Evolutionary conservation across 345 rosid species (phyloP).

Genomic region (Gynandropsis gynandra): DNA sequence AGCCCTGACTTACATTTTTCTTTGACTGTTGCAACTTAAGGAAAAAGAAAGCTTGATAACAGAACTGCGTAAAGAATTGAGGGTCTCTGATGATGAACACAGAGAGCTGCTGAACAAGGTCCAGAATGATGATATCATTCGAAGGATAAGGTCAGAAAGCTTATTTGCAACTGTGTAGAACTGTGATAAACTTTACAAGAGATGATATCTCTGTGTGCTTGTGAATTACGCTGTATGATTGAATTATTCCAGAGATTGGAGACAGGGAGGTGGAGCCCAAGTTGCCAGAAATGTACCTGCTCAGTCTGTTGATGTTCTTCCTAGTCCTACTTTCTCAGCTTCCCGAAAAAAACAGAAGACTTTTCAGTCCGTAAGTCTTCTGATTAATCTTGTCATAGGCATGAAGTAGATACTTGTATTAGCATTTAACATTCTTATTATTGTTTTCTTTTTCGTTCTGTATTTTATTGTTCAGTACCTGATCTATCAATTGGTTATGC

Average conservation of each 20-base stretch:
- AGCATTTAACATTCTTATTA: too few species aligned
- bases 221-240: constrained; percentile 4
- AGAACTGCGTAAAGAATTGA: constrained; percentile 84
- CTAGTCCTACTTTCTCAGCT: constrained; percentile 71
- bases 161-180: constrained; percentile 9
- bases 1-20: constrained; percentile 10
- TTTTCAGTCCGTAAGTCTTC: constrained; percentile 46
- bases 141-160: constrained; percentile 61
- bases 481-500: constrained; percentile 36
- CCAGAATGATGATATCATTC: constrained; percentile 75
- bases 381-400: background rate
- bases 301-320: constrained; percentile 50
- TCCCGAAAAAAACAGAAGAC: constrained; percentile 87
- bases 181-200: constrained; percentile 2
- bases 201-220: background rate
- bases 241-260: constrained; percentile 68
- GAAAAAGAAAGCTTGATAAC: constrained; percentile 93
- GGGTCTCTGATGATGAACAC: constrained; percentile 97
- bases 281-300: constrained; percentile 38
- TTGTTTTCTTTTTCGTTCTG: constrained; percentile 5
- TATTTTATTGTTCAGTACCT: constrained; percentile 33
- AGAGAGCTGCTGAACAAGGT: constrained; percentile 79
- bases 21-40: constrained; percentile 31
- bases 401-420: too few species aligned
- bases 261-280: constrained; percentile 67